Percentiles rank a stretch among this genome's conserved stretches.
Evolutionary conservation across 306 rosid genomes (phyloP).

Genomic region (Fagus crenata): DNA sequence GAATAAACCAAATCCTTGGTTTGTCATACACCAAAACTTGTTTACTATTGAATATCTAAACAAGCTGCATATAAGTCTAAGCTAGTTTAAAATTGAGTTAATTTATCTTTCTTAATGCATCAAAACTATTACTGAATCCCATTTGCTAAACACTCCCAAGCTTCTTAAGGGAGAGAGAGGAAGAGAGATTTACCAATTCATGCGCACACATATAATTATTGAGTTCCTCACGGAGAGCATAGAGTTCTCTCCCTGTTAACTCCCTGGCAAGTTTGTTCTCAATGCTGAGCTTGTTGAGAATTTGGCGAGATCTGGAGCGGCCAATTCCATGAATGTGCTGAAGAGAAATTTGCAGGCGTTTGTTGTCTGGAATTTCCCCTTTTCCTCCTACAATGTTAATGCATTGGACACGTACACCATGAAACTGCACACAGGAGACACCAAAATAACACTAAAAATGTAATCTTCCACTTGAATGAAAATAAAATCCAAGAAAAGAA

Average conservation of each 20-base stretch:
- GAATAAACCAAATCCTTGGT: not conserved
- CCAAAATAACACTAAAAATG: not conserved
- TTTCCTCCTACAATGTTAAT: slow-evolving; percentile 66
- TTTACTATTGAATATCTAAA: not conserved
- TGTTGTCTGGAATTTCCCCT: slow-evolving; percentile 70
- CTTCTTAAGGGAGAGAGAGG: not conserved
- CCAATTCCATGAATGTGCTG: slow-evolving; percentile 70
- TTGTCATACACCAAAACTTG: not conserved
- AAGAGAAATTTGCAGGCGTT: slow-evolving; percentile 61
- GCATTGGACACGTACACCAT: slow-evolving; percentile 39
- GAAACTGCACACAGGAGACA: slow-evolving; percentile 35
- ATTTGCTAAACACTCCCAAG: not conserved
- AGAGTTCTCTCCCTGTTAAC: slow-evolving; percentile 61
- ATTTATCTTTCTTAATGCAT: not conserved
- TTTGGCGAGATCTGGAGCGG: slow-evolving; percentile 54
- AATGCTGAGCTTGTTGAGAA: slow-evolving; percentile 58
- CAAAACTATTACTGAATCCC: not conserved
- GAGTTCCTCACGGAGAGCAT: slow-evolving; percentile 57
- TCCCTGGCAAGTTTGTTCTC: slow-evolving; percentile 65
- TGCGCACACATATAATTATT: slow-evolving; percentile 59
- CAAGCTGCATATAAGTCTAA: not conserved
- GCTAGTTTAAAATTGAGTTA: no score
- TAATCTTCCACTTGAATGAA: no score
- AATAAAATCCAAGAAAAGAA: no score
- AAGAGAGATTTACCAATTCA: slow-evolving; percentile 50